Evolutionary conservation across 148 eudicot species (phyloP).

Genomic region (Rhododendron vialii): DNA sequence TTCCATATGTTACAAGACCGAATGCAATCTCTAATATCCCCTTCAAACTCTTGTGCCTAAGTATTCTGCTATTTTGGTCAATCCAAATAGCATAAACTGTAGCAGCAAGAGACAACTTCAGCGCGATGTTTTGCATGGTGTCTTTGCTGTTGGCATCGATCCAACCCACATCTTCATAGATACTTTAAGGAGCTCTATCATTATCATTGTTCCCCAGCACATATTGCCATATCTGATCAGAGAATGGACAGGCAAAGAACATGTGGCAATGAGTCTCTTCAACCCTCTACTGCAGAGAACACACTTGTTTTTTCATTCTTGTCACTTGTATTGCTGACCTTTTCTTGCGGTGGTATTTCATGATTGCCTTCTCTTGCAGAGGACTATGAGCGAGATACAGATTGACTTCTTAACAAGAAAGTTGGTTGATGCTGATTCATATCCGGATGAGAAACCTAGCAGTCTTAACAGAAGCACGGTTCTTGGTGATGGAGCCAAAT

Average conservation of each 20-base stretch:
- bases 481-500: slow-evolving; percentile 18
- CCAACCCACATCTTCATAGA: background rate
- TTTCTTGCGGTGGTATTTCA: slow-evolving; percentile 7
- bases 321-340: background rate
- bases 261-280: background rate
- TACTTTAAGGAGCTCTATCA: background rate
- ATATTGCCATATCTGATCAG: background rate
- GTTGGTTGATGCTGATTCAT: slow-evolving; percentile 38
- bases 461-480: slow-evolving; percentile 13
- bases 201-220: background rate
- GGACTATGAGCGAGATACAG: slow-evolving; percentile 58
- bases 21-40: background rate
- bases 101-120: background rate
- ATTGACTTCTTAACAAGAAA: slow-evolving; percentile 58
- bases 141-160: background rate
- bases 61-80: background rate
- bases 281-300: background rate
- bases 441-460: slow-evolving; percentile 15
- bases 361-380: slow-evolving; percentile 32
- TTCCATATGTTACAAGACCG: background rate
- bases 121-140: background rate
- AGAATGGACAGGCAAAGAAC: background rate
- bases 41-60: background rate
- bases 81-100: background rate
- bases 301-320: background rate